Evolutionary conservation across 306 rosid species (phyloP).

Genomic region (Cucurbita maxima): DNA sequence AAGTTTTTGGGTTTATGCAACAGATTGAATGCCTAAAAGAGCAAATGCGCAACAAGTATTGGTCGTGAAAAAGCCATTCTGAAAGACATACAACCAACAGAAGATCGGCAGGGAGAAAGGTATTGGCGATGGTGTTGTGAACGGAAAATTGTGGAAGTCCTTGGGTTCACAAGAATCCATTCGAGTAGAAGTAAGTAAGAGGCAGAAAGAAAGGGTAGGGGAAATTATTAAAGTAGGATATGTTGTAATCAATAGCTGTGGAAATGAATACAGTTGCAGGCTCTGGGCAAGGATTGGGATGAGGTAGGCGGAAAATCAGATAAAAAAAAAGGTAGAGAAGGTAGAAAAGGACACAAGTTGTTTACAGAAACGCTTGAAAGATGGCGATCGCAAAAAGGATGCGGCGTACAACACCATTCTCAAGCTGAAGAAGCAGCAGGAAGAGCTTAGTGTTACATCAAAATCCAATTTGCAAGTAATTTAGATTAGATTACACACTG

Average conservation of each 20-base stretch:
- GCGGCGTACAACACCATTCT: conserved; percentile 1
- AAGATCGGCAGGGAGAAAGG: not conserved
- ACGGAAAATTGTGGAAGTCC: conserved; percentile 15
- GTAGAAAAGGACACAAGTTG: not conserved
- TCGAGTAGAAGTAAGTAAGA: conserved; percentile 5
- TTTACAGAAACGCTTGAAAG: not conserved
- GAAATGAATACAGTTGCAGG: not conserved
- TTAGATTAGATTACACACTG: no score
- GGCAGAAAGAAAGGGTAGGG: not conserved
- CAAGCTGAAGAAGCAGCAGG: not conserved
- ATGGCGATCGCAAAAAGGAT: not conserved
- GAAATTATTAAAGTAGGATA: no score
- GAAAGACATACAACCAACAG: not conserved
- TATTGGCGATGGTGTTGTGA: conserved; percentile 13
- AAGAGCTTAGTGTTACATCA: not conserved
- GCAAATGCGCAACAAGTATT: not conserved
- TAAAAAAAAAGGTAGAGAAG: not conserved
- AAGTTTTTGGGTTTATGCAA: not conserved
- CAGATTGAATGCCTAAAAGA: not conserved
- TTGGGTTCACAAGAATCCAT: conserved; percentile 12
- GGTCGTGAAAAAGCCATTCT: not conserved
- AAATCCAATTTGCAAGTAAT: no score
- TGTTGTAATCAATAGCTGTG: no score
- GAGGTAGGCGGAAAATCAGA: not conserved
- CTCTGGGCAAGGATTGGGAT: not conserved